phyloP scores from a whole-genome alignment of 192 early-diverging fungal genomes.

The Rhizoclosmatium sp. region DNA sequence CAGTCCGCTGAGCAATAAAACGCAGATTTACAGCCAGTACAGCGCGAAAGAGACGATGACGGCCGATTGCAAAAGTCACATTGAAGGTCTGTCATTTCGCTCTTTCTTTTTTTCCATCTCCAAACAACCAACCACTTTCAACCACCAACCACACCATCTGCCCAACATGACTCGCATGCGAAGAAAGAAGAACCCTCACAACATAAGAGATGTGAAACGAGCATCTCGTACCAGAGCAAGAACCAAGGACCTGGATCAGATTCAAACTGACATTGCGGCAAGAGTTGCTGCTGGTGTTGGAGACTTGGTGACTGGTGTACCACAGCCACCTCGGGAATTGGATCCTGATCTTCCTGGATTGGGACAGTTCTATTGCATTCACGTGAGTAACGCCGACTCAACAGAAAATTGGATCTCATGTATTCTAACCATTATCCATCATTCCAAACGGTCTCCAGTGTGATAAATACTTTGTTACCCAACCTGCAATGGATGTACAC shows the following conservation, averaged over 20 bases:
- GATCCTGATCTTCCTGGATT: conserved; percentile 90
- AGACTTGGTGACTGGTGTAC: neutral
- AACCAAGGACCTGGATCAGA: conserved; percentile 94
- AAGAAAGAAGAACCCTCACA: conserved; percentile 49
- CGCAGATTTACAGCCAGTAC: neutral
- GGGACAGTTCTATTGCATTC: conserved; percentile 91
- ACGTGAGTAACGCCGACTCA: conserved; percentile 39
- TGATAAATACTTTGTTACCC: conserved; percentile 77
- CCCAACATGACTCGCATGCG: conserved; percentile 14
- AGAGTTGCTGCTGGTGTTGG: conserved; percentile 37
- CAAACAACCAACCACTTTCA: neutral
- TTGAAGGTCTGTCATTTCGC: neutral
- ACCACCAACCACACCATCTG: neutral
- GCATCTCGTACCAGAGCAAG: conserved; percentile 84
- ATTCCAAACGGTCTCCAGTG: conserved; percentile 37
- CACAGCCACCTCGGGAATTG: conserved; percentile 65
- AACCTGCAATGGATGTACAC: conserved; percentile 70
- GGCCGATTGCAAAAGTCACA: neutral
- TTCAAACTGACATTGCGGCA: conserved; percentile 83
- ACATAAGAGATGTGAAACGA: conserved; percentile 82
- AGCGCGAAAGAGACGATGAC: neutral
- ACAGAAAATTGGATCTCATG: neutral
- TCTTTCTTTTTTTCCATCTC: conserved; percentile 9
- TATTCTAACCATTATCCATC: neutral
- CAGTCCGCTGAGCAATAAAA: neutral